Evolutionary conservation across 768 basidiomycete species (phyloP).

Genomic region (Serpula lacrymans): DNA sequence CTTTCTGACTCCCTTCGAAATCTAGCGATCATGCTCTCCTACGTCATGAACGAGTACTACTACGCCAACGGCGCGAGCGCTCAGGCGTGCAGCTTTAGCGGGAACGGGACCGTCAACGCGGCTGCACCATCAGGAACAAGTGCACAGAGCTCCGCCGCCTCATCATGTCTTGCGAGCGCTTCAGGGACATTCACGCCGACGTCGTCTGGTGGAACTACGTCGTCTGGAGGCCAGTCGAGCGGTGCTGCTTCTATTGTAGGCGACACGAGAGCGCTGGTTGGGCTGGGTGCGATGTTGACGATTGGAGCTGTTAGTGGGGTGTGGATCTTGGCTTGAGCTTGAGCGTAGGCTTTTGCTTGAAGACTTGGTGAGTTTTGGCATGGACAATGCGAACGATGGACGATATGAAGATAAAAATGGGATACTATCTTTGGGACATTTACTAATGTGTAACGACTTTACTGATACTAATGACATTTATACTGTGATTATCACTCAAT

Average conservation of each 20-base stretch:
- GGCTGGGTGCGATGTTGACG: constrained; percentile 33
- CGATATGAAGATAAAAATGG: no score
- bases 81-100: constrained; percentile 73
- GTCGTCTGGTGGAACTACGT: constrained; percentile 27
- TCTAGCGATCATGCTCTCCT: constrained; percentile 80
- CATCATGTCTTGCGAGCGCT: constrained; percentile 65
- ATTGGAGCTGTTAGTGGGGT: constrained; percentile 39
- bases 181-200: constrained; percentile 62
- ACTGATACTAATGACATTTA: no score
- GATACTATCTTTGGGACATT: no score
- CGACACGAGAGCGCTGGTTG: constrained; percentile 29
- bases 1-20: constrained; percentile 6
- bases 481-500: no score
- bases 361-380: no score
- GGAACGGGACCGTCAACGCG: constrained; percentile 78
- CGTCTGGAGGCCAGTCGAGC: constrained; percentile 18
- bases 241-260: constrained; percentile 19
- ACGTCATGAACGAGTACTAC: constrained; percentile 78
- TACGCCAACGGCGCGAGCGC: constrained; percentile 54
- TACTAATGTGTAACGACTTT: no score
- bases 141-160: constrained; percentile 53
- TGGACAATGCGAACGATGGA: no score
- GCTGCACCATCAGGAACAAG: constrained; percentile 45
- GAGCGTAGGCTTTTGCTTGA: neutral
- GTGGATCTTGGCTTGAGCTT: constrained; percentile 37